Evolutionary conservation across 1,139 yeast species (phyloP).

Genomic region (Pichia sp.): DNA sequence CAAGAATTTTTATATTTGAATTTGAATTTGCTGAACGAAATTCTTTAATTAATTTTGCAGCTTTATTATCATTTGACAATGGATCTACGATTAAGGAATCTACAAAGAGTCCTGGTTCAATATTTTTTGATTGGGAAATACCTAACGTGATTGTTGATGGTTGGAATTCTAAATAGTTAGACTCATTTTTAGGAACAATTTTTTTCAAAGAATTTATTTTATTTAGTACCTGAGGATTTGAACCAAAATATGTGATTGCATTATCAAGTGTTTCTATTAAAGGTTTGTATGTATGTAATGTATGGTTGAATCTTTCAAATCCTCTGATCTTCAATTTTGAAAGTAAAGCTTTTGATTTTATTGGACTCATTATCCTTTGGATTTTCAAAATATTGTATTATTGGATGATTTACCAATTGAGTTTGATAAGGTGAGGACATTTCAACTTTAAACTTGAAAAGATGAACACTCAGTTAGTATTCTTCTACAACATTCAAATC

Average conservation of each 20-base stretch:
- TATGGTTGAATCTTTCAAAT: neutral
- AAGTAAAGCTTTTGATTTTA: no score
- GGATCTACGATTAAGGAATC: slow-evolving; percentile 26
- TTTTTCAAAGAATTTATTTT: slow-evolving; percentile 15
- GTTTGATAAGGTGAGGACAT: no score
- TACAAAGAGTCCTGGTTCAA: slow-evolving; percentile 19
- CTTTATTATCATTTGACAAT: slow-evolving; percentile 19
- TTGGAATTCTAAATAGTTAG: slow-evolving; percentile 7
- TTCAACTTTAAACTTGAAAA: no score
- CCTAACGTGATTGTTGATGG: slow-evolving; percentile 24
- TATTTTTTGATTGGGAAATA: slow-evolving; percentile 18
- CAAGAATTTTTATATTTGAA: slow-evolving; percentile 16
- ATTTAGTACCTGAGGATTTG: slow-evolving; percentile 3
- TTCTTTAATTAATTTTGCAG: slow-evolving; percentile 13
- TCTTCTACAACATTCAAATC: no score
- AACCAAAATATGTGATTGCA: slow-evolving; percentile 12
- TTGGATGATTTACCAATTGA: no score
- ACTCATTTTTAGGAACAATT: slow-evolving; percentile 11
- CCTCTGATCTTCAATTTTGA: neutral
- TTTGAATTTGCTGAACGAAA: slow-evolving; percentile 11
- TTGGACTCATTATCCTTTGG: no score
- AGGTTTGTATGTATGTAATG: neutral
- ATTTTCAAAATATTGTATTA: no score
- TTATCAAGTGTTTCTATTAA: slow-evolving; percentile 9
- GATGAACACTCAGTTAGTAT: no score